Conservation (phyloP, 305 asterid genomes). For the Fraxinus angustifolia region DNA sequence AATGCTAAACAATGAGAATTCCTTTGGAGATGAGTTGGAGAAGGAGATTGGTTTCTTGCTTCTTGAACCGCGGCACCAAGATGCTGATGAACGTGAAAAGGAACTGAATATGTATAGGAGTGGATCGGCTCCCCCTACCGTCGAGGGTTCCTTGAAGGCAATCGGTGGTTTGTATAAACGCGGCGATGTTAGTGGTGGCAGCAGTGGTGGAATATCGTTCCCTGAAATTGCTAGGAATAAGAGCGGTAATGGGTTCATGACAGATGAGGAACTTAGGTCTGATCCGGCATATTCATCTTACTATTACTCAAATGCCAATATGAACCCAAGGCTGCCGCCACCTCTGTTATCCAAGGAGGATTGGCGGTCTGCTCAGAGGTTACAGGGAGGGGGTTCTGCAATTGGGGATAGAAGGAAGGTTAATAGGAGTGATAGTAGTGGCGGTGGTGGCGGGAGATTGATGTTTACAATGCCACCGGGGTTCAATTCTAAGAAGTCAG, state of each 20-base stretch:
- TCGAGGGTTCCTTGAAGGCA: slow-evolving; percentile 37
- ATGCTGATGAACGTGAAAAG: slow-evolving; percentile 81
- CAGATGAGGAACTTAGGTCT: slow-evolving; percentile 39
- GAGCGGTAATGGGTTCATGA: slow-evolving; percentile 34
- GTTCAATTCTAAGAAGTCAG: slow-evolving; percentile 65
- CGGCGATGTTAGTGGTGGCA: slow-evolving; percentile 38
- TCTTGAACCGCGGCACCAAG: slow-evolving; percentile 73
- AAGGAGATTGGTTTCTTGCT: slow-evolving; percentile 73
- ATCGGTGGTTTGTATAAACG: slow-evolving; percentile 42
- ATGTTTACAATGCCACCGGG: slow-evolving; percentile 70
- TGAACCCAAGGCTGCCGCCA: slow-evolving; percentile 81
- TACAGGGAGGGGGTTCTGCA: slow-evolving; percentile 30
- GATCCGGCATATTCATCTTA: slow-evolving; percentile 36
- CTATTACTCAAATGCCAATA: slow-evolving; percentile 32
- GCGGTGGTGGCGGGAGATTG: background rate
- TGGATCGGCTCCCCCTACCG: slow-evolving; percentile 40
- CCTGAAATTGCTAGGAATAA: slow-evolving; percentile 61
- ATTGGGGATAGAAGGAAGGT: slow-evolving; percentile 37
- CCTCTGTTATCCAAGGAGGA: slow-evolving; percentile 83
- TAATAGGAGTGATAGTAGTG: slow-evolving; percentile 20
- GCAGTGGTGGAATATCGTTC: slow-evolving; percentile 34
- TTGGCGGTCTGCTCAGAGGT: slow-evolving; percentile 35
- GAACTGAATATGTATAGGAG: slow-evolving; percentile 69
- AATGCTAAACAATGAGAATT: slow-evolving; percentile 59
- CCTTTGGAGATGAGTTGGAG: slow-evolving; percentile 85